Evolutionary conservation across 2,329 filamentous ascomycete species (phyloP), one percentile per base, ranked within the genome.

Genomic region (Verticillium nonalfalfae): DNA sequence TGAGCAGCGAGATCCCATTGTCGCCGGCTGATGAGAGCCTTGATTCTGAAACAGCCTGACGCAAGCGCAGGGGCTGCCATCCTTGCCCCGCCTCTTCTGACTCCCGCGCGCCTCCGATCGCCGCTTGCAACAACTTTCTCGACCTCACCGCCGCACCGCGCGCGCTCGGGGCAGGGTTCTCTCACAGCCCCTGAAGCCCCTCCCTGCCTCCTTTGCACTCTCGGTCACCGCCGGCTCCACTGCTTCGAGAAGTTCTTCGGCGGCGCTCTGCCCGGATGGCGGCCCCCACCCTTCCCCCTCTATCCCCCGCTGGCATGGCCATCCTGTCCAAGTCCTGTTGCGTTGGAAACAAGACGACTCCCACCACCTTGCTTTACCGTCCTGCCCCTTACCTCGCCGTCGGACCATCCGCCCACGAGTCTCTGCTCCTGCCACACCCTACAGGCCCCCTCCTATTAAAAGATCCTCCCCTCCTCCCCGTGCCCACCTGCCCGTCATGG

Each of bases 401-500:
- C 59, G 61, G 59, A 55, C 60, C 57, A 64, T 35, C 60, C 62
- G 50, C 36, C 60, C 62, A 39, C n/a, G 56, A 9, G 15, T 26
- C 54, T 58, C 61, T 60, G 56, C 59, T 58, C 63, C 55, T 11
- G 21, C 35, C 11, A 34, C 54, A 36, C 33, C 33, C 55, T 36
- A 38, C 35, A 13, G 15, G 9, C 18, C 26, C 26, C n/a, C 26
- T 62, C 66, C 64, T 66, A 65, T 71, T 76, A 80, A 81, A 76
- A 72, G 66, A 66, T 69, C 59, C 60, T 45, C 57, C 58, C 40
- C 56, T 26, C 18, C 58, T 15, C 61, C 45, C 64, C 55, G 52
- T 56, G 59, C 26, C 26, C 26, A 26, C 60, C 61, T 58, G 56
- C 66, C 68, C 78, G 79, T 60, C 72, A 86, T 86, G 83, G 76